These are phyloP conservation scores for Geranium brycei DNA, from an alignment of 345 rosid genomes.

Conservation along the genomic window DNA sequence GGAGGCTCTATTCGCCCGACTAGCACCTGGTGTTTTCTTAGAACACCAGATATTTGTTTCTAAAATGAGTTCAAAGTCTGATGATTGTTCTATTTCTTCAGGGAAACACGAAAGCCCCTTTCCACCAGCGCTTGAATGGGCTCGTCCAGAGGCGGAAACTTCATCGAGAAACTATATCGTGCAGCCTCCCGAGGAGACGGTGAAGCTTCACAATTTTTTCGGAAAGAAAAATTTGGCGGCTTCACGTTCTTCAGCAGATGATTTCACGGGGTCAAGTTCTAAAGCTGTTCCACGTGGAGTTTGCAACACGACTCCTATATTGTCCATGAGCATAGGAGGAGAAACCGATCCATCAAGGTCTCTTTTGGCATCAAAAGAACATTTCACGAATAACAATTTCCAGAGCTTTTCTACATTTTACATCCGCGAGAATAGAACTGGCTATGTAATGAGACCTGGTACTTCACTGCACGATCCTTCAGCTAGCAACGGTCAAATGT, in stretches of 20 bases:
- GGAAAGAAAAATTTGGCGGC: slow-evolving; percentile 14
- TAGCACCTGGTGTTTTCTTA: too few relatives aligned
- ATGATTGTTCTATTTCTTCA: background rate
- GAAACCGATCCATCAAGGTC: slow-evolving; percentile 13
- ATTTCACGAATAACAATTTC: slow-evolving; percentile 5
- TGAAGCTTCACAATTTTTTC: slow-evolving; percentile 15
- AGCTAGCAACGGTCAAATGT: slow-evolving; percentile 2
- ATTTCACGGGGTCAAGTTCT: slow-evolving; percentile 31
- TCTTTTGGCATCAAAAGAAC: slow-evolving; percentile 14
- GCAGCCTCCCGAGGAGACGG: slow-evolving; percentile 13
- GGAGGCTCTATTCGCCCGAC: too few relatives aligned
- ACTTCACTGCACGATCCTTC: background rate
- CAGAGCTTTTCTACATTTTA: slow-evolving; percentile 19
- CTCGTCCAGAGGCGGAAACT: slow-evolving; percentile 13
- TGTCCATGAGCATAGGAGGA: slow-evolving; percentile 5
- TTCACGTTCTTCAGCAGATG: slow-evolving; percentile 16
- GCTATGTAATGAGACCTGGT: slow-evolving; percentile 15
- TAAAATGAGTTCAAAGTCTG: background rate
- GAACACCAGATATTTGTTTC: background rate
- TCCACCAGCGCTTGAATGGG: slow-evolving; percentile 1
- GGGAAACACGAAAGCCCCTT: background rate
- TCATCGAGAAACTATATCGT: slow-evolving; percentile 14
- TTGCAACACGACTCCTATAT: slow-evolving; percentile 12
- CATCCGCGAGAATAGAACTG: slow-evolving; percentile 30
- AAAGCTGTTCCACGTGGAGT: slow-evolving; percentile 21